phyloP scores from a whole-genome alignment of 2,329 filamentous ascomycete species.

The Penicillium expansum region DNA sequence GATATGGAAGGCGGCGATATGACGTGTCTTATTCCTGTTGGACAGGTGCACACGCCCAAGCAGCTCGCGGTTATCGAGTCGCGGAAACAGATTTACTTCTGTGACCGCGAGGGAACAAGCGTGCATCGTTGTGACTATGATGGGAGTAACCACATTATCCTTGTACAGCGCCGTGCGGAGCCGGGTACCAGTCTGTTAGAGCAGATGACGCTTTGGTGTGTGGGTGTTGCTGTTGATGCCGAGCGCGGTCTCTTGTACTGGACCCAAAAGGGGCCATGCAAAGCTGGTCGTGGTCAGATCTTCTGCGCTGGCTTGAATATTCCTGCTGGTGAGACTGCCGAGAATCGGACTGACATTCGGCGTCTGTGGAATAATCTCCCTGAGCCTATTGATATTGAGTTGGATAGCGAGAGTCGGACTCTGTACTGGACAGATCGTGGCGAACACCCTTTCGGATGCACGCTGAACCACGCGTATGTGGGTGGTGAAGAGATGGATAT shows the following conservation, averaged over 20 bases:
- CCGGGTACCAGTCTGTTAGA: conserved; percentile 9
- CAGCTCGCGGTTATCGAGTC: conserved; percentile 36
- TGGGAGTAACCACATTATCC: conserved; percentile 33
- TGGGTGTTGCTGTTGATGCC: conserved; percentile 53
- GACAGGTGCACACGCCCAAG: conserved; percentile 51
- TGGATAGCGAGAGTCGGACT: conserved; percentile 46
- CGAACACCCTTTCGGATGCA: conserved; percentile 56
- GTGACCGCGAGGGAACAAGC: conserved; percentile 46
- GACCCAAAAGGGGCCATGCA: conserved; percentile 59
- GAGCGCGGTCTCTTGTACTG: conserved; percentile 53
- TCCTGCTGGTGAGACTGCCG: conserved; percentile 34
- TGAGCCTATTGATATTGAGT: conserved; percentile 58
- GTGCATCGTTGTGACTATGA: conserved; percentile 38
- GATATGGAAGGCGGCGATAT: conserved; percentile 52
- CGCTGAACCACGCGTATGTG: conserved; percentile 45
- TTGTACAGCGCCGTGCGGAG: conserved; percentile 39
- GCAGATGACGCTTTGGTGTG: conserved; percentile 51
- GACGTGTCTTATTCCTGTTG: conserved; percentile 43
- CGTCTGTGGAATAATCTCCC: conserved; percentile 48
- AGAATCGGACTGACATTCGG: conserved; percentile 44
- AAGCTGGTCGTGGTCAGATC: conserved; percentile 53
- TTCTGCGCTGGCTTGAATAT: conserved; percentile 49
- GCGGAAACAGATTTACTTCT: conserved; percentile 39
- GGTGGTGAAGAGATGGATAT: conserved; percentile 8
- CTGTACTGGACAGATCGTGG: conserved; percentile 64